Base-by-base conservation (phyloP, 441 rosid species). In the Mallotus repandus region DNA sequence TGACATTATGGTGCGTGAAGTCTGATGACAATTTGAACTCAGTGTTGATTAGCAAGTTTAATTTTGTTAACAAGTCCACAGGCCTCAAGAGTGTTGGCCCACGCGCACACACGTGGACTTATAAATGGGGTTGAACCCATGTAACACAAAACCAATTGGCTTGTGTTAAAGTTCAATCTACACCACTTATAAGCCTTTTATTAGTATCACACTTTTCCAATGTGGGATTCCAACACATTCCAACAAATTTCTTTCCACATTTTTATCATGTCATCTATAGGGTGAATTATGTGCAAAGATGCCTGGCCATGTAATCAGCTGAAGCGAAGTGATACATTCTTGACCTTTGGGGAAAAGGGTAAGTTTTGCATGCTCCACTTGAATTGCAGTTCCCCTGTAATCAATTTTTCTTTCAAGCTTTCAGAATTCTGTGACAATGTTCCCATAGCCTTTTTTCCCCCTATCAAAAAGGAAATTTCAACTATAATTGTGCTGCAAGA, bases 21-120 rank as follows among this genome's bases (percentile, higher is more conserved):
- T 77, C 67, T 73, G 53, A 49, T 41, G 71, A 69, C 59, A 49
- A 63, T 59, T 60, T 59, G 66, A 74, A 57, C 58, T 18, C 7
- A 53, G 38, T 35, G 57, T 55, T 43, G 32, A 22, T 41, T 58
- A 50, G 55, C 1, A 56, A 74, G 38, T 50, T 60, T 13, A 60
- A 61, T 7, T n/a, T n/a, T n/a, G n/a, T n/a, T n/a, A n/a, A n/a
- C n/a, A n/a, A n/a, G n/a, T n/a, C n/a, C n/a, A n/a, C n/a, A n/a
- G n/a, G n/a, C n/a, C n/a, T n/a, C n/a, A n/a, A n/a, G n/a, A n/a
- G n/a, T n/a, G n/a, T n/a, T n/a, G n/a, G n/a, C n/a, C n/a, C n/a
- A n/a, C n/a, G n/a, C n/a, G n/a, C n/a, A n/a, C n/a, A n/a, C n/a
- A n/a, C n/a, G n/a, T n/a, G n/a, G n/a, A n/a, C n/a, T n/a, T n/a